Evolutionary conservation across 305 asterid species (phyloP).

Genomic region (Fraxinus floribunda): DNA sequence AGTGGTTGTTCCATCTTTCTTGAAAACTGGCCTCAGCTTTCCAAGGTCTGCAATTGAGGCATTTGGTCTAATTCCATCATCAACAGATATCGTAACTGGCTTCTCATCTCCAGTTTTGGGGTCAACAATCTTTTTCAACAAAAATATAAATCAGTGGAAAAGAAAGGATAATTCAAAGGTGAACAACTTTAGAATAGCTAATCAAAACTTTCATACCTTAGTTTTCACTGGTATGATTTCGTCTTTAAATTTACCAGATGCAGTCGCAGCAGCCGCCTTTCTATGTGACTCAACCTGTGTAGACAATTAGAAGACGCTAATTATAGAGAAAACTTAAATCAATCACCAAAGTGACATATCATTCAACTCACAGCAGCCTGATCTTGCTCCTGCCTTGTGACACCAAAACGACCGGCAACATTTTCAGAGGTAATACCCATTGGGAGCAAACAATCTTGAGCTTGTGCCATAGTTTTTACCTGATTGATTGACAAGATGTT

Average conservation of each 20-base stretch:
- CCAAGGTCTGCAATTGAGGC: conserved; percentile 58
- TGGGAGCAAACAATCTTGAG: conserved; percentile 95
- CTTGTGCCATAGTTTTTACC: conserved; percentile 78
- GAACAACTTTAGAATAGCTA: not conserved
- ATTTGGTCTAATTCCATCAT: conserved; percentile 87
- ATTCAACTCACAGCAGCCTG: conserved; percentile 84
- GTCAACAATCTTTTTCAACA: conserved; percentile 44
- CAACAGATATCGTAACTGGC: conserved; percentile 75
- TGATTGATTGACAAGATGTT: conserved; percentile 26
- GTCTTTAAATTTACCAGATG: conserved; percentile 88
- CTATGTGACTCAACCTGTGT: conserved; percentile 87
- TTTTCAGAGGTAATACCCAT: conserved; percentile 98
- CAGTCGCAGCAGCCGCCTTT: conserved; percentile 98
- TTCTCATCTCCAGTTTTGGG: conserved; percentile 91
- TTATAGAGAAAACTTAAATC: conserved; percentile 27
- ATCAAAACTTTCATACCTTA: conserved; percentile 36
- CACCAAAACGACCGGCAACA: conserved; percentile 88
- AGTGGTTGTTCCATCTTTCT: conserved; percentile 95
- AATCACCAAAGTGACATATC: not conserved
- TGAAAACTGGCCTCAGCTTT: conserved; percentile 88
- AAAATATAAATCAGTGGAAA: conserved; percentile 2
- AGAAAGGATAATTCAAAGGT: not conserved
- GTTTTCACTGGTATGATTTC: conserved; percentile 88
- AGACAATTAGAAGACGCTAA: not conserved
- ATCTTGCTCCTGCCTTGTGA: conserved; percentile 91